Conservation (phyloP, 106 monocot species). For the Chionographis japonica region DNA sequence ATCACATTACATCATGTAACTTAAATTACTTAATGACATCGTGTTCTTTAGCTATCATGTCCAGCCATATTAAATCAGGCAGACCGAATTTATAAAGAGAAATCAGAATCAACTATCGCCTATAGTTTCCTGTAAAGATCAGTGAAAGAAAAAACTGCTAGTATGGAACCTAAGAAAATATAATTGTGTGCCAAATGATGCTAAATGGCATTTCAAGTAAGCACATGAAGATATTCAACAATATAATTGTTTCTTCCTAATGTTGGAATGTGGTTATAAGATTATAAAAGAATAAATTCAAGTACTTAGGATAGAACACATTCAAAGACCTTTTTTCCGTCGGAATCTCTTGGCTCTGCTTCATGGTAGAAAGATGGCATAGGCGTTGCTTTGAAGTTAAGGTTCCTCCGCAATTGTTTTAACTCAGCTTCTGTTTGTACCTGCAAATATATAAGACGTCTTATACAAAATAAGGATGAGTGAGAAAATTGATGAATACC, state of each 20-base stretch:
- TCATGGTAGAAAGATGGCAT: slow-evolving; percentile 75
- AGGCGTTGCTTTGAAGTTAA: slow-evolving; percentile 67
- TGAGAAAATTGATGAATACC: no score
- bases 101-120: no score
- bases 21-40: no score
- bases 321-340: slow-evolving; percentile 42
- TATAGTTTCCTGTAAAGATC: no score
- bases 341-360: slow-evolving; percentile 12
- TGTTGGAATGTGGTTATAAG: not conserved
- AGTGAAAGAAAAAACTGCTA: no score
- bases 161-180: no score
- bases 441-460: slow-evolving; percentile 24
- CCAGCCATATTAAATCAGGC: no score
- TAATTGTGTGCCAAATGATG: no score
- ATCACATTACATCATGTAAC: no score
- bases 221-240: not conserved
- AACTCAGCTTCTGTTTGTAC: slow-evolving; percentile 45
- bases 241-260: not conserved
- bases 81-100: no score
- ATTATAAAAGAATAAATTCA: not conserved
- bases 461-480: not conserved
- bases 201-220: not conserved
- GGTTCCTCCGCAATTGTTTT: slow-evolving; percentile 52
- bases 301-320: not conserved
- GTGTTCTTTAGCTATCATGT: no score